Evolutionary conservation across 495 filamentous ascomycete genomes (phyloP).

Genomic region (Hypoxylon subgilvum): DNA sequence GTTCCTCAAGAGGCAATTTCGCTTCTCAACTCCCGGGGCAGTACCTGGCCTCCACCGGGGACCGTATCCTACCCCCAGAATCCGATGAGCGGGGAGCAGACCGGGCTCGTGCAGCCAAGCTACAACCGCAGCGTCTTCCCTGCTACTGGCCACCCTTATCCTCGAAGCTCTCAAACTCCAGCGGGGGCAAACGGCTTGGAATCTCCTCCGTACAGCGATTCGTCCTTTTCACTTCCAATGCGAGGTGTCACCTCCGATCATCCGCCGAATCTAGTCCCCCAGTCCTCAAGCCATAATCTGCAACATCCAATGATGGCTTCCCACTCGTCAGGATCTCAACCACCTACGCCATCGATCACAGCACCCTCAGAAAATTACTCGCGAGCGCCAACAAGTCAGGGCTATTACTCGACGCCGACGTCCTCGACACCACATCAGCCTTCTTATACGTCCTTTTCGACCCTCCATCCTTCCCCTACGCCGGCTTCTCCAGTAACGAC

Average conservation of each 20-base stretch:
- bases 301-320: slow-evolving; percentile 38
- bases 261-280: slow-evolving; percentile 40
- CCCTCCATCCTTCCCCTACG: slow-evolving; percentile 58
- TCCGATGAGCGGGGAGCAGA: slow-evolving; percentile 48
- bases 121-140: slow-evolving; percentile 61
- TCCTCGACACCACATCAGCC: slow-evolving; percentile 69
- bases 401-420: slow-evolving; percentile 55
- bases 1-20: slow-evolving; percentile 55
- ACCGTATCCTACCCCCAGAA: slow-evolving; percentile 55
- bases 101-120: slow-evolving; percentile 40
- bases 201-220: slow-evolving; percentile 40
- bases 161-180: slow-evolving; percentile 45
- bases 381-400: slow-evolving; percentile 64
- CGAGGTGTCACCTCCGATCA: slow-evolving; percentile 30
- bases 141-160: slow-evolving; percentile 50
- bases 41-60: slow-evolving; percentile 61
- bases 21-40: slow-evolving; percentile 55
- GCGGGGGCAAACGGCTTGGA: slow-evolving; percentile 39
- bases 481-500: slow-evolving; percentile 67
- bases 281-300: slow-evolving; percentile 30
- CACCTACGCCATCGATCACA: slow-evolving; percentile 66
- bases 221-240: slow-evolving; percentile 45
- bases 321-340: slow-evolving; percentile 53
- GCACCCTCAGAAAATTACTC: slow-evolving; percentile 68
- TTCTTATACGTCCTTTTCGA: slow-evolving; percentile 60